Evolutionary conservation across 2,329 filamentous ascomycete species (phyloP), one percentile per base, ranked within the genome.

Genomic region (Neonectria faginata): DNA sequence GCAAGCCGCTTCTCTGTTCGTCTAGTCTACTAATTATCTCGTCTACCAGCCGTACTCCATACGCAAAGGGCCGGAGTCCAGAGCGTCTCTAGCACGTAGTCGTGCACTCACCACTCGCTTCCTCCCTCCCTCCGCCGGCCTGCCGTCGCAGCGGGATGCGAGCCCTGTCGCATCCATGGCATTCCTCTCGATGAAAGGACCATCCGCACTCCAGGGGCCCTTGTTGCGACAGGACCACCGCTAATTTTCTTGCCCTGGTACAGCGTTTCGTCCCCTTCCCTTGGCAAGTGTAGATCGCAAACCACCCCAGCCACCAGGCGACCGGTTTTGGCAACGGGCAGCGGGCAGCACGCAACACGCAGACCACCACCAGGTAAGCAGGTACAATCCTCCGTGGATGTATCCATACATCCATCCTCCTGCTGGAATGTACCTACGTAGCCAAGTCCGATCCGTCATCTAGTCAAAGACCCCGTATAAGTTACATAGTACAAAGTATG

Each of bases 211-310:
- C 52, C 27, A 11, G 62, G 62, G 60, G 50, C 50, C 60, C 53
- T 56, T 56, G 57, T 53, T 64, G 60, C 64, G 60, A 66, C 58
- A 67, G 60, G 57, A 54, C 59, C 48, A 47, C 50, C 52, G 52
- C 54, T 66, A 64, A 67, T 64, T 63, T 68, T 51, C 29, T 55
- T 57, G 47, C 58, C 57, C 62, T 36, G 20, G 39, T 52, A 29
- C 51, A 57, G 55, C 50, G 60, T 69, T 72, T 70, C 58, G 66
- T 57, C 63, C 52, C 66, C 66, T 64, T 62, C 56, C 42, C 63
- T 42, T 42, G 39, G 39, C 39, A 42, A 39, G 60, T 57, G 68
- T 64, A 70, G 68, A 73, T 73, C 66, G 51, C 56, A 60, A 63
- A 41, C 9, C 41, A 18, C 47, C 55, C 54, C 55, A 58, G 54